phyloP scores from a whole-genome alignment of 208 protist species.

The Crithidia fasciculata region DNA sequence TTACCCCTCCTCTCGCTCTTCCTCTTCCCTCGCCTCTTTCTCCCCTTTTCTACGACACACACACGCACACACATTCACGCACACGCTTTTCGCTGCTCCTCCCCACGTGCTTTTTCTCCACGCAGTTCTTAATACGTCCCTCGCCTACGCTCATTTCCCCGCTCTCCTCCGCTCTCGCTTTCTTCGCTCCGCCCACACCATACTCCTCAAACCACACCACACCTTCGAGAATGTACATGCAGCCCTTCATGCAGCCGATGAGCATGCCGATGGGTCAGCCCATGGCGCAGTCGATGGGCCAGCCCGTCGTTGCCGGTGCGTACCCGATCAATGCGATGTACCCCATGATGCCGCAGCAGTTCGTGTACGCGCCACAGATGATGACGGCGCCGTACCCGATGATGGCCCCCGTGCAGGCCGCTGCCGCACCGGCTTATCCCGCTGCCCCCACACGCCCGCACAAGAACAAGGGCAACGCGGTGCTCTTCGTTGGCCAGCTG shows the following conservation, averaged over 20 bases:
- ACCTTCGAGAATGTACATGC: conserved; percentile 19
- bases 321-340: conserved; percentile 14
- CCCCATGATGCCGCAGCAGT: conserved; percentile 22
- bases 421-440: conserved; percentile 1
- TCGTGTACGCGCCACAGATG: conserved; percentile 26
- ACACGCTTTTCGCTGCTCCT: background rate
- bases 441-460: conserved; percentile 19
- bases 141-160: too few species aligned
- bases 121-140: background rate
- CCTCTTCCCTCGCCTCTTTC: background rate
- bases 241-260: background rate
- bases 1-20: too few species aligned
- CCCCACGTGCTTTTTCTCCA: background rate
- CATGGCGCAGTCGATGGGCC: conserved; percentile 7
- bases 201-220: background rate
- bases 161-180: too few species aligned
- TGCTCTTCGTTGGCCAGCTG: conserved; percentile 54
- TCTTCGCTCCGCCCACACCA: too few species aligned
- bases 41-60: background rate
- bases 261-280: background rate
- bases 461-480: conserved; percentile 27
- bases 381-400: conserved; percentile 16
- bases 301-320: background rate
- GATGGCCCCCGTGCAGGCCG: conserved; percentile 2
- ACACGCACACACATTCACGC: background rate